Base-by-base conservation (phyloP, 257 asterid genomes). In the Nyctanthes arbortristis region DNA sequence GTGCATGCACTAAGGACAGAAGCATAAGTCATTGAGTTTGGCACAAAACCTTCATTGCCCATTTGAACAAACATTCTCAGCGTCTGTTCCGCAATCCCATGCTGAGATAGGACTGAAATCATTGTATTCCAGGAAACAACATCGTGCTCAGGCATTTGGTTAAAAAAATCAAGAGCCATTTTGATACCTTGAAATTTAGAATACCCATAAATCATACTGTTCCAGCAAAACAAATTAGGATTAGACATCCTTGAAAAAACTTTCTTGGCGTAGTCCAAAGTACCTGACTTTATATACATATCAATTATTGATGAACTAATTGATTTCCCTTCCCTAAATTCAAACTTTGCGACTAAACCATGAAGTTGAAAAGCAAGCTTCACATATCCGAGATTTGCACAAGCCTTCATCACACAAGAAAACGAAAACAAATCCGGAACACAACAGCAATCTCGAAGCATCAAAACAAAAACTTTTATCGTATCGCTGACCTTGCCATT, bases 71-170 rank as follows among this genome's bases (percentile, higher is more conserved):
- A 69, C 59, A 69, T 28, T 36, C 18, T 4, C 20, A 39, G 58
- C 7, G 66, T 27, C 35, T 12, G 66, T 4, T 29, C 8, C 33
- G 37, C 59, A 22, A 12, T 37, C 22, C 59, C 66, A 56, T 68
- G 60, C 30, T 69, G 67, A 37, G 60, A 57, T 45, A 69, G 32
- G 24, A 57, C 31, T 24, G 66, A 69, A 58, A 66, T 47, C 61
- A 66, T 47, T 12, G 70, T 69, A 64, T 69, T 69, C 73, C 73
- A 69, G 5, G 73, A 57, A 37, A 57, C 54, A 32, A 40, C 35
- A 43, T 69, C 59, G 3, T 24, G 73, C 66, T 69, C 73, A 58
- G 73, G 73, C 59, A 68, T 68, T 68, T 18, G 73, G 43, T 58
- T 6, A 30, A 69, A 69, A 37, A 69, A 28, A 28, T 69, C 25